These are phyloP conservation scores for Stygiomarasmius scandens DNA, from an alignment of 1,284 basidiomycete genomes.

Conservation along the genomic window DNA sequence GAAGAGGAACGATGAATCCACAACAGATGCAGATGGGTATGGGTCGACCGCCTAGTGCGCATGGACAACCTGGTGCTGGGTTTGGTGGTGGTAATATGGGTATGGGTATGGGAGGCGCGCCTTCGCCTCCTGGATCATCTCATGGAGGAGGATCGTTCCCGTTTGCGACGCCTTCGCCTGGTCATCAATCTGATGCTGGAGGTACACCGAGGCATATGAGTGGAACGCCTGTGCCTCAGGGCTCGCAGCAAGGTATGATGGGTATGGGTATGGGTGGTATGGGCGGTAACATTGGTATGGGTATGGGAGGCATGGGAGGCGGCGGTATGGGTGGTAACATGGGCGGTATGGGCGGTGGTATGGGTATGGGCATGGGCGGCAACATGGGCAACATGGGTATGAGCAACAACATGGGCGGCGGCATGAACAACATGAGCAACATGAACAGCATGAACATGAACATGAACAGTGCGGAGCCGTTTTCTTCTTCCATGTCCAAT, in stretches of 20 bases:
- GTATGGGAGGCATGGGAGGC: slow-evolving; percentile 6
- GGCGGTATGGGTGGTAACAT: slow-evolving; percentile 14
- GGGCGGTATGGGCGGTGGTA: not conserved
- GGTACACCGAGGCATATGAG: slow-evolving; percentile 46
- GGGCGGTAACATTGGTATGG: slow-evolving; percentile 28
- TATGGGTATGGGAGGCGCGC: not conserved
- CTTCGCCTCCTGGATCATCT: not conserved
- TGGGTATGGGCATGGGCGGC: slow-evolving; percentile 2
- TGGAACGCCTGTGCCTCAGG: slow-evolving; percentile 38
- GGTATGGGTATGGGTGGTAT: not conserved
- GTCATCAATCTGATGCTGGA: slow-evolving; percentile 31
- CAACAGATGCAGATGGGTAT: slow-evolving; percentile 18
- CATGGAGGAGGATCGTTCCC: slow-evolving; percentile 28
- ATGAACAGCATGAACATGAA: slow-evolving; percentile 6
- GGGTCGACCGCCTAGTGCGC: slow-evolving; percentile 10
- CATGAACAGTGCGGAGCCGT: slow-evolving; percentile 16
- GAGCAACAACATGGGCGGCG: not conserved
- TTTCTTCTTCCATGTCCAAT: slow-evolving; percentile 22
- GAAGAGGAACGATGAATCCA: slow-evolving; percentile 6
- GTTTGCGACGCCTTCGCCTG: slow-evolving; percentile 33
- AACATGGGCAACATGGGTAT: not conserved
- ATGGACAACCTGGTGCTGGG: slow-evolving; percentile 18
- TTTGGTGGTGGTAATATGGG: slow-evolving; percentile 21
- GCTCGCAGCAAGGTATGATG: slow-evolving; percentile 22
- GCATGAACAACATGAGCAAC: not conserved